Conservation (phyloP, 1,284 basidiomycete species). For the Laetiporus sulphureus region DNA sequence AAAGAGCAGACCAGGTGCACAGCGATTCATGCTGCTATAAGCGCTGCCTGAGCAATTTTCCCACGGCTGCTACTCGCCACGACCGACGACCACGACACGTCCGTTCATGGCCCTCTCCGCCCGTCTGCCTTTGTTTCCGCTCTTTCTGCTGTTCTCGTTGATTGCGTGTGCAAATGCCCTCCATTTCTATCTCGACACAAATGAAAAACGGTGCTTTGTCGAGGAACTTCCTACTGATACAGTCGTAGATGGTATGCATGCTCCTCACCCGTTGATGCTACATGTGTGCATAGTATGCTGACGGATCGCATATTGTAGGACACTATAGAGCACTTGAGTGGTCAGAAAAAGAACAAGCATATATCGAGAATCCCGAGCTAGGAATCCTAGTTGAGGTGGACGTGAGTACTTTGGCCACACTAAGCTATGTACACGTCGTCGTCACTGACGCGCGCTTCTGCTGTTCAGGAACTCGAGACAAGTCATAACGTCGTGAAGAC, state of each 20-base stretch:
- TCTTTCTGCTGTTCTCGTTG: conserved; percentile 36
- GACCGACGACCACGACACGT: conserved; percentile 19
- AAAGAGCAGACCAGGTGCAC: no score
- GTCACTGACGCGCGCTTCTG: conserved; percentile 10
- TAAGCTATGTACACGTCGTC: not conserved
- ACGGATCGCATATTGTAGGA: conserved; percentile 40
- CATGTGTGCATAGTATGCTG: not conserved
- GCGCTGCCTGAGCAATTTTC: no score
- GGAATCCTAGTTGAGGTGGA: conserved; percentile 90
- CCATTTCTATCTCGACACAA: conserved; percentile 91
- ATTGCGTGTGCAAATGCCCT: conserved; percentile 52
- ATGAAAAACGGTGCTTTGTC: conserved; percentile 90
- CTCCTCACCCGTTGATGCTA: not conserved
- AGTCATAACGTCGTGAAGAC: conserved; percentile 80
- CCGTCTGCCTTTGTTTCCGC: conserved; percentile 26
- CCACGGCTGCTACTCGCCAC: conserved; percentile 18
- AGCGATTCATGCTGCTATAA: no score
- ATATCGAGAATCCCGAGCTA: conserved; percentile 69
- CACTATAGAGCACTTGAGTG: conserved; percentile 91
- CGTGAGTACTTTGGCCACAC: conserved; percentile 38
- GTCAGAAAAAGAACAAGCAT: conserved; percentile 68
- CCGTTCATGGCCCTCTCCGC: conserved; percentile 20
- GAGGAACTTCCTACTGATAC: conserved; percentile 98
- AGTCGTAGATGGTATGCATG: conserved; percentile 80
- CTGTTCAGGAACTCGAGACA: conserved; percentile 66